Conservation (phyloP, 495 filamentous ascomycete genomes). For the Penicillium verhagenii region DNA sequence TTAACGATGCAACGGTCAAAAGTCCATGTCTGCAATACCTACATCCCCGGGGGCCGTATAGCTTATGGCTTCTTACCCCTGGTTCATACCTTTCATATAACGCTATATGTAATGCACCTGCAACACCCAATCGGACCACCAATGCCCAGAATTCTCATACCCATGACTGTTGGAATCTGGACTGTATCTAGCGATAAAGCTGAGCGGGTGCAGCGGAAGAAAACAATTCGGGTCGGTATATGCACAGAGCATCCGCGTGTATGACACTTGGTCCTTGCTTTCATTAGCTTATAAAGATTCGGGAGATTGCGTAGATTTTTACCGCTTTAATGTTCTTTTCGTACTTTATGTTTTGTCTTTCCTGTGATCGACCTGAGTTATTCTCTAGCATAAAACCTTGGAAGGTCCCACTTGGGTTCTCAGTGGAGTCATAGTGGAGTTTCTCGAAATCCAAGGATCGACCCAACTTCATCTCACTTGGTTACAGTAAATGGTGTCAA, state of each 20-base stretch:
- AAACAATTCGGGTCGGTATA: slow-evolving; percentile 1
- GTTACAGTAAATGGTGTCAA: not conserved
- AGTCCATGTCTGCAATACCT: not conserved
- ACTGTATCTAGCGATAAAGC: slow-evolving; percentile 5
- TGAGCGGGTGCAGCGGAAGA: slow-evolving; percentile 16
- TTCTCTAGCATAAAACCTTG: too few relatives aligned
- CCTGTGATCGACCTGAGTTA: not conserved
- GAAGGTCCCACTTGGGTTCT: slow-evolving; percentile 2
- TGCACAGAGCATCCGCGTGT: slow-evolving; percentile 19
- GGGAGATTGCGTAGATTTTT: not conserved
- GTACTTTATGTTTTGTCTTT: not conserved
- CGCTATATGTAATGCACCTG: slow-evolving; percentile 8
- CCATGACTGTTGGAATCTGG: not conserved
- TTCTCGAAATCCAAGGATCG: slow-evolving; percentile 19
- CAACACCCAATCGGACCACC: slow-evolving; percentile 11
- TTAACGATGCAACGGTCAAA: too few relatives aligned
- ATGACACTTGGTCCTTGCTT: slow-evolving; percentile 27
- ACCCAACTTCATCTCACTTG: slow-evolving; percentile 12
- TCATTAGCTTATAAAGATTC: not conserved
- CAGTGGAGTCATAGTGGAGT: not conserved
- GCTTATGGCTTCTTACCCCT: slow-evolving; percentile 1
- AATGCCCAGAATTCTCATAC: not conserved
- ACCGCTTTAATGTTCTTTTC: too few relatives aligned
- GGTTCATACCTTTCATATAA: too few relatives aligned
- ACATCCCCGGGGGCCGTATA: too few relatives aligned